Percentiles rank a stretch among this genome's conserved stretches.
Evolutionary conservation across 2,329 filamentous ascomycete genomes (phyloP).

Genomic region (Berkeleyomyces rouxiae): DNA sequence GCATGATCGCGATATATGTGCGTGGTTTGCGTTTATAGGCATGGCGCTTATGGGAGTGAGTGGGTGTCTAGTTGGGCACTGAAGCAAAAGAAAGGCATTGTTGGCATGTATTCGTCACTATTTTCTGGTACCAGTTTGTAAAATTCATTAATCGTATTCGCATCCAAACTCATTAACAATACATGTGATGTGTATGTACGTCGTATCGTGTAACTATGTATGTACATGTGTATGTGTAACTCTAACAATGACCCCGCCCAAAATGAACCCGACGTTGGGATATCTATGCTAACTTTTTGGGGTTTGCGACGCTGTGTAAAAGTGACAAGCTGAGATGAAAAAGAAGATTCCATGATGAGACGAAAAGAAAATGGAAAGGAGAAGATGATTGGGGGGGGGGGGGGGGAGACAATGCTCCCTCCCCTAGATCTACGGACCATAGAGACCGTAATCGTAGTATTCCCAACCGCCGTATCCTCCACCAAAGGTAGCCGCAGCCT

Average conservation of each 20-base stretch:
- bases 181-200: too few relatives aligned
- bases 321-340: not conserved
- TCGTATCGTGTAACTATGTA: not conserved
- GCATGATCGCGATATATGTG: constrained; percentile 61
- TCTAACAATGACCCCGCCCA: not conserved
- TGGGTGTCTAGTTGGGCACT: constrained; percentile 58
- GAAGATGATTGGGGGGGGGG: too few relatives aligned
- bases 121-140: not conserved
- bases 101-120: too few relatives aligned
- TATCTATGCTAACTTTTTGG: not conserved
- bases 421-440: too few relatives aligned
- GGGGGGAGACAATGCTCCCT: too few relatives aligned
- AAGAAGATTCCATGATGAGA: too few relatives aligned
- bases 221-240: not conserved
- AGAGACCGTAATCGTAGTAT: not conserved
- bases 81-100: constrained; percentile 17
- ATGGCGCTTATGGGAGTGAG: constrained; percentile 80
- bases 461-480: not conserved
- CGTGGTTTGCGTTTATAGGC: constrained; percentile 64
- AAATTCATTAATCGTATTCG: not conserved
- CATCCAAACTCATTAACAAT: not conserved
- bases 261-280: not conserved
- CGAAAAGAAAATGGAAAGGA: too few relatives aligned
- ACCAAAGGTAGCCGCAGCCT: not conserved
- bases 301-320: not conserved